These are phyloP conservation scores for Globisporangium paroecandrum DNA, from an alignment of 352 stramenopile genomes.

Conservation along the genomic window DNA sequence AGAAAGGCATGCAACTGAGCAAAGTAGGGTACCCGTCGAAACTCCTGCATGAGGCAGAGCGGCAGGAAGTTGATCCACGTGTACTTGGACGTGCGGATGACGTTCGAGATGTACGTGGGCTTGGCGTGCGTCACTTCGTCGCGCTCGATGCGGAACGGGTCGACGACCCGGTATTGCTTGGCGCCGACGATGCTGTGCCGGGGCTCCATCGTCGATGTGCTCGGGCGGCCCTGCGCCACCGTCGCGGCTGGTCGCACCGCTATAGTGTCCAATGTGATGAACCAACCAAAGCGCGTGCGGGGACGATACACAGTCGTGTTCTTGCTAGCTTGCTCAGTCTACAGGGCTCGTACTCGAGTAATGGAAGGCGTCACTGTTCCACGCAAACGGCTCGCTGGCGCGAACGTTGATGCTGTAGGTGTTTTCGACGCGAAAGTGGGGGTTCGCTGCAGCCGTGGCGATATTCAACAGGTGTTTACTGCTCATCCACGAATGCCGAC, in stretches of 20 bases:
- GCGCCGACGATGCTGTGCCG: conserved; percentile 23
- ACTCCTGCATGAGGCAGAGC: conserved; percentile 71
- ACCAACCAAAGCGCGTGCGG: neutral
- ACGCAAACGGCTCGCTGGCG: neutral
- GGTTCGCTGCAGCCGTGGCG: neutral
- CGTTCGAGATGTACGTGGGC: conserved; percentile 67
- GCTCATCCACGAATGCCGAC: conserved; percentile 1
- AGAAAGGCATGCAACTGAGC: conserved; percentile 36
- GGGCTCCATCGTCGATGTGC: conserved; percentile 3
- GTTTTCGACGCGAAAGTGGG: neutral
- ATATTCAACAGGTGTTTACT: neutral
- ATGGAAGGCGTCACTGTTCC: neutral
- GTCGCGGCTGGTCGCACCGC: neutral
- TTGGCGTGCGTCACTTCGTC: conserved; percentile 52
- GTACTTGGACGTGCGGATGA: conserved; percentile 92
- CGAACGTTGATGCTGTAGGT: neutral
- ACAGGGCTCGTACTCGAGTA: neutral
- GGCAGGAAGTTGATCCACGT: conserved; percentile 67
- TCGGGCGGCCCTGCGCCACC: neutral
- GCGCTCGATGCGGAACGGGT: conserved; percentile 58
- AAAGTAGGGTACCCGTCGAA: conserved; percentile 60
- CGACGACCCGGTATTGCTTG: conserved; percentile 50
- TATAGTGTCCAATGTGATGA: conserved; percentile 6
- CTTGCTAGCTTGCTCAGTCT: neutral
- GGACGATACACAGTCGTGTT: neutral